Evolutionary conservation across 2,329 filamentous ascomycete genomes (phyloP).

Genomic region (Aquanectria penicillioides): DNA sequence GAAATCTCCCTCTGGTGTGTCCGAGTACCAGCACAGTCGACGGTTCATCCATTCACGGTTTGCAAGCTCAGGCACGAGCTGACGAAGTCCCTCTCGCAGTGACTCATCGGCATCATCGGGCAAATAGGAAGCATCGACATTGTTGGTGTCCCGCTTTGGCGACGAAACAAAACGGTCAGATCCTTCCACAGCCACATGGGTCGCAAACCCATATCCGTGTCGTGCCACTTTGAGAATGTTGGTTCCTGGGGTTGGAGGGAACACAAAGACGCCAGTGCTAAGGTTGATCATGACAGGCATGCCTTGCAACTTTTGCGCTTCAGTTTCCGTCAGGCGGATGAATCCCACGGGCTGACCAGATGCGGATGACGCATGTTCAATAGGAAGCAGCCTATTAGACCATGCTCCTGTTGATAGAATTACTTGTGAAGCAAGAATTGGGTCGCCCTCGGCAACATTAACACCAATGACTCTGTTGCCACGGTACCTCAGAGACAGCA

Average conservation of each 20-base stretch:
- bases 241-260: conserved; percentile 59
- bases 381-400: conserved; percentile 64
- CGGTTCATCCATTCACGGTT: conserved; percentile 61
- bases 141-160: conserved; percentile 48
- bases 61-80: conserved; percentile 64
- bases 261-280: conserved; percentile 63
- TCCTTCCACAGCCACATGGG: conserved; percentile 33
- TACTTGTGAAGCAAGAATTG: conserved; percentile 65
- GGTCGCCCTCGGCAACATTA: conserved; percentile 46
- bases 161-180: conserved; percentile 40
- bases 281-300: conserved; percentile 70
- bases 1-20: conserved; percentile 72
- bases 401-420: conserved; percentile 76
- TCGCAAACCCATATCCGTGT: conserved; percentile 67
- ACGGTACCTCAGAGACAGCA: conserved; percentile 32
- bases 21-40: conserved; percentile 72
- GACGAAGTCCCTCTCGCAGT: conserved; percentile 60
- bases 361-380: conserved; percentile 69
- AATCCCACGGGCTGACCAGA: conserved; percentile 75
- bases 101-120: conserved; percentile 62
- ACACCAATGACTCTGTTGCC: conserved; percentile 37
- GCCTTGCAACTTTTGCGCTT: conserved; percentile 61
- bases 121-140: conserved; percentile 54
- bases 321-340: conserved; percentile 66
- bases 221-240: conserved; percentile 68